Percentiles rank a stretch among this genome's conserved stretches.
phyloP scores from a whole-genome alignment of 2,329 filamentous ascomycete species.

The Cercospora sojina region DNA sequence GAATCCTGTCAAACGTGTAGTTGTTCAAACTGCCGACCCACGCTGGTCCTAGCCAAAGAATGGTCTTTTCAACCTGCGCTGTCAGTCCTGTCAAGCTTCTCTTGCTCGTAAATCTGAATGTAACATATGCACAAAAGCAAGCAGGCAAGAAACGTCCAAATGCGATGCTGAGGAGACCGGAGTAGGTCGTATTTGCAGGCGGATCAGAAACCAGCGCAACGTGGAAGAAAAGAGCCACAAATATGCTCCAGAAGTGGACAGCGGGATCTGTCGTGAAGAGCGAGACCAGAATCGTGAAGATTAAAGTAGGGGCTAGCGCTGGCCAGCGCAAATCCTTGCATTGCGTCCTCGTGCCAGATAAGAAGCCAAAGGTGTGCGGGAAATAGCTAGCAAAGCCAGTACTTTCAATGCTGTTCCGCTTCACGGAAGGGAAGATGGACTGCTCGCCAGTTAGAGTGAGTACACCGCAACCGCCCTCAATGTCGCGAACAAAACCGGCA shows the following conservation, averaged over 20 bases:
- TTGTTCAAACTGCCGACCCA: conserved; percentile 93
- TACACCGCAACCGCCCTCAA: conserved; percentile 77
- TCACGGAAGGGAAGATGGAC: conserved; percentile 61
- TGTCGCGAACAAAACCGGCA: conserved; percentile 71
- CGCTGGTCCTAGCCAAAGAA: conserved; percentile 84
- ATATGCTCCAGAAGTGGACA: conserved; percentile 81
- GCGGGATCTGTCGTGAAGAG: conserved; percentile 76
- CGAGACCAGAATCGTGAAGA: conserved; percentile 74
- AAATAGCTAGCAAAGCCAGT: conserved; percentile 84
- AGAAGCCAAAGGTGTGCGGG: conserved; percentile 79
- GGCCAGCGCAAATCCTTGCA: conserved; percentile 81
- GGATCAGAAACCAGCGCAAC: conserved; percentile 88
- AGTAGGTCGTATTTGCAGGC: conserved; percentile 63
- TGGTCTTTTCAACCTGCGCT: conserved; percentile 83
- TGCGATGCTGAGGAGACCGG: conserved; percentile 72
- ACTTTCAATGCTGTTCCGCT: conserved; percentile 72
- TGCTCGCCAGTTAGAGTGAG: conserved; percentile 70
- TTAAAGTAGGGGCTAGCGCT: conserved; percentile 74
- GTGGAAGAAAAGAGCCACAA: conserved; percentile 82
- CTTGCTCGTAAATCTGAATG: conserved; percentile 78
- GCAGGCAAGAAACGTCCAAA: conserved; percentile 82
- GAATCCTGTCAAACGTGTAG: conserved; percentile 92
- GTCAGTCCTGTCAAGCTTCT: conserved; percentile 70
- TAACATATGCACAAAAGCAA: conserved; percentile 80
- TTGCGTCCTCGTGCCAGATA: conserved; percentile 61